Conservation (phyloP, 805 yeast species). For the Starmerella floricola region DNA sequence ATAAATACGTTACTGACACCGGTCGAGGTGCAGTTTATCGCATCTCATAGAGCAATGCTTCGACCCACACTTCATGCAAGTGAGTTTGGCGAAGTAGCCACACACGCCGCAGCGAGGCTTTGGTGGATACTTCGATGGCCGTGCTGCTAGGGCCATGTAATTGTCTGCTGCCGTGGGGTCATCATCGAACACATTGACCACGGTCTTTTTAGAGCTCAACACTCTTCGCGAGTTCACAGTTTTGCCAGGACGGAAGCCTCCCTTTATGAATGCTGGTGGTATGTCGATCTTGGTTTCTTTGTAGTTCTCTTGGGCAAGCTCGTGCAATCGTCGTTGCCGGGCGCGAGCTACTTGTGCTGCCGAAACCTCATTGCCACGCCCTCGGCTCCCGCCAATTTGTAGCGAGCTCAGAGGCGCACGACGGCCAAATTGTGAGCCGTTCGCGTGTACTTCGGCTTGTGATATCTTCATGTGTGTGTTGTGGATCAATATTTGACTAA, state of each 20-base stretch:
- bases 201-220: conserved; percentile 30
- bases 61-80: conserved; percentile 31
- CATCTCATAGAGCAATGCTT: conserved; percentile 30
- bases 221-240: conserved; percentile 30
- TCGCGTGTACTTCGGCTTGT: conserved; percentile 9
- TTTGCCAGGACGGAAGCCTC: conserved; percentile 22
- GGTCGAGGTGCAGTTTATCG: conserved; percentile 27
- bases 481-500: neutral
- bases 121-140: conserved; percentile 30
- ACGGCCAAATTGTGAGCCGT: conserved; percentile 1
- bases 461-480: conserved; percentile 8
- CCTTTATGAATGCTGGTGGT: conserved; percentile 22
- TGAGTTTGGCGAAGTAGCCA: conserved; percentile 30
- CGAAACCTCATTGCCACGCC: conserved; percentile 11
- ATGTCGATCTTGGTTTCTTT: conserved; percentile 21
- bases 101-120: conserved; percentile 31
- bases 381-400: conserved; percentile 13
- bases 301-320: conserved; percentile 22
- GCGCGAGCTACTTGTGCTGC: conserved; percentile 17
- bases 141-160: conserved; percentile 26
- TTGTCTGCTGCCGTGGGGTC: conserved; percentile 28
- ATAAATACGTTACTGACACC: conserved; percentile 10
- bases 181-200: conserved; percentile 33
- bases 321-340: conserved; percentile 19
- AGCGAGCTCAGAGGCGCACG: conserved; percentile 1